A percentile compares a stretch with the other conserved stretches of the same genome.
Conservation (phyloP, 352 stramenopile species). For the Phytophthora megakarya region DNA sequence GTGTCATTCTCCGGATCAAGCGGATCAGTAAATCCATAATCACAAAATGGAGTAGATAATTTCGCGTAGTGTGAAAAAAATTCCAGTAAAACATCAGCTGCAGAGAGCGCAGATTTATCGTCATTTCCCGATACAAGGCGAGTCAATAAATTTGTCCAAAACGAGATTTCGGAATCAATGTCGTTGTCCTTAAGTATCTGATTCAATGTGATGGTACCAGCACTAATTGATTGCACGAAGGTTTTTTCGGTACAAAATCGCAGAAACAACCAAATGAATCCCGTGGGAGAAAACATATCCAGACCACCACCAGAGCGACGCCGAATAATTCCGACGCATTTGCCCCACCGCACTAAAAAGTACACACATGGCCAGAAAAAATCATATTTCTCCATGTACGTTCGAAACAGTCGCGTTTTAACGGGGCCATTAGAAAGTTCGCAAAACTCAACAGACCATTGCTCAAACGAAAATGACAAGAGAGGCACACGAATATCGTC, state of each 20-base stretch:
- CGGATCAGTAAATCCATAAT: constrained; percentile 64
- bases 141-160: constrained; percentile 64
- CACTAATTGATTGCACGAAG: constrained; percentile 51
- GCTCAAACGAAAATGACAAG: constrained; percentile 62
- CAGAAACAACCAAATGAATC: constrained; percentile 80
- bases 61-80: constrained; percentile 69
- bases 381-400: constrained; percentile 64
- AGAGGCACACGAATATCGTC: constrained; percentile 64
- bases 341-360: constrained; percentile 79
- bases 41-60: constrained; percentile 44
- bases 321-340: constrained; percentile 67
- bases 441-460: constrained; percentile 75
- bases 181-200: constrained; percentile 46
- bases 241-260: constrained; percentile 59
- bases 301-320: constrained; percentile 53
- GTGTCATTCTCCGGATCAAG: constrained; percentile 73
- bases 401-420: constrained; percentile 75
- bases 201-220: constrained; percentile 37
- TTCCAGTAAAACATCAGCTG: constrained; percentile 57
- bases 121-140: constrained; percentile 42
- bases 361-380: constrained; percentile 82
- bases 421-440: constrained; percentile 56
- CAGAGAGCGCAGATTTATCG: constrained; percentile 37
- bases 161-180: constrained; percentile 63
- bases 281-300: constrained; percentile 64